Evolutionary conservation across 352 stramenopile species (phyloP).

Genomic region (Pseudoperonospora humuli): DNA sequence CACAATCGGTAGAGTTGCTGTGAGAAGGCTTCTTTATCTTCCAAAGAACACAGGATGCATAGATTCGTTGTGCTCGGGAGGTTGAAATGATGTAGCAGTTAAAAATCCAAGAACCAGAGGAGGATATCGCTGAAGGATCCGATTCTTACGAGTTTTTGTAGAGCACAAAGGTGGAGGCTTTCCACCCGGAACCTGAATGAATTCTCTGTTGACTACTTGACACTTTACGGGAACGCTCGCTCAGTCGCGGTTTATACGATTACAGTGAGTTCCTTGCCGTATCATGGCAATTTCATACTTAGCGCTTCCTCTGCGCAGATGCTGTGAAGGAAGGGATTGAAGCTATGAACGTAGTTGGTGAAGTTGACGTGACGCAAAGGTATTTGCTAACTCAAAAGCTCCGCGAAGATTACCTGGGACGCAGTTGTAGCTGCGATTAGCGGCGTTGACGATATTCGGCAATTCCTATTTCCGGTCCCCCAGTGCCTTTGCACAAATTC

Average conservation of each 20-base stretch:
- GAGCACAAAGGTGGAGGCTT: conserved; percentile 68
- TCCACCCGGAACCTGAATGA: conserved; percentile 62
- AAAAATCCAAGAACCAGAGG: conserved; percentile 61
- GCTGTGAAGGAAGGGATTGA: conserved; percentile 66
- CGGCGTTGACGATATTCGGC: conserved; percentile 48
- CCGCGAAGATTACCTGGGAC: conserved; percentile 50
- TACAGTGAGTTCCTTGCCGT: conserved; percentile 34
- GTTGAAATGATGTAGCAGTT: conserved; percentile 86
- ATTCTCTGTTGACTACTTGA: conserved; percentile 31
- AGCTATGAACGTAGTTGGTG: conserved; percentile 59
- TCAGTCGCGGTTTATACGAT: conserved; percentile 53
- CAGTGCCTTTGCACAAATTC: no score
- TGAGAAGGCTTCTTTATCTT: conserved; percentile 85
- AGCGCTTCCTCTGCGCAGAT: conserved; percentile 34
- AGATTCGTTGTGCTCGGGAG: conserved; percentile 60
- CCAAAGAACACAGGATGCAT: conserved; percentile 47
- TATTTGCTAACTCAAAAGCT: conserved; percentile 48
- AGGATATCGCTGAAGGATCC: conserved; percentile 67
- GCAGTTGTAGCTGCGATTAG: conserved; percentile 32
- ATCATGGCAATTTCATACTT: conserved; percentile 42
- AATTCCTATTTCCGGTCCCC: conserved; percentile 53
- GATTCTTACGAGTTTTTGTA: conserved; percentile 63
- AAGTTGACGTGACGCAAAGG: conserved; percentile 52
- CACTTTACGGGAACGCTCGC: conserved; percentile 33
- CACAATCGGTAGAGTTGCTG: conserved; percentile 86